phyloP scores from a whole-genome alignment of 768 basidiomycete genomes.

The Gloeostereum incarnatum region DNA sequence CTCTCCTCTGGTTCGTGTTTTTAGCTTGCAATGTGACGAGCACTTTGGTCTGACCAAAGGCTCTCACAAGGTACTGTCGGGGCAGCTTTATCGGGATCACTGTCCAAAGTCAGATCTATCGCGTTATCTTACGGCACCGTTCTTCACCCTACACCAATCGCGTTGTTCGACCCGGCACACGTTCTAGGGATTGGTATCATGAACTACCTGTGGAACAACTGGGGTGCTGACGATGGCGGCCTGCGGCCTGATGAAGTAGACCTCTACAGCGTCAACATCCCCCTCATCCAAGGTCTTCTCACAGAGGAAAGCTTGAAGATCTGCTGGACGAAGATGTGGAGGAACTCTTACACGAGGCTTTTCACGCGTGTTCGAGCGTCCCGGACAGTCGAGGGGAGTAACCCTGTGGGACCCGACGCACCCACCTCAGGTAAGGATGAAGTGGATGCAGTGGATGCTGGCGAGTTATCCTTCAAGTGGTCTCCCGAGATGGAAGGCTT shows the following conservation, averaged over 20 bases:
- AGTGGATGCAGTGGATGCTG: slow-evolving; percentile 12
- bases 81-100: slow-evolving; percentile 73
- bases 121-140: slow-evolving; percentile 87
- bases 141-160: slow-evolving; percentile 51
- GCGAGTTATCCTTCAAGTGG: slow-evolving; percentile 61
- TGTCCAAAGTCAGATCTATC: slow-evolving; percentile 66
- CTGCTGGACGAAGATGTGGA: slow-evolving; percentile 79
- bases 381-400: slow-evolving; percentile 10
- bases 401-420: slow-evolving; percentile 36
- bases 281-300: slow-evolving; percentile 61
- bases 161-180: slow-evolving; percentile 65
- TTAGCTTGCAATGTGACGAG: background rate
- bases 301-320: slow-evolving; percentile 53
- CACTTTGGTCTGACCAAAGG: no score
- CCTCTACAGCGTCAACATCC: slow-evolving; percentile 83
- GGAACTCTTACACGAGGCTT: slow-evolving; percentile 74
- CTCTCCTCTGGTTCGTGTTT: slow-evolving; percentile 85
- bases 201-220: slow-evolving; percentile 69
- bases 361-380: slow-evolving; percentile 44
- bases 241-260: slow-evolving; percentile 60
- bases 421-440: slow-evolving; percentile 12
- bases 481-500: slow-evolving; percentile 60
- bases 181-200: slow-evolving; percentile 58
- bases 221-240: slow-evolving; percentile 64
- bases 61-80: slow-evolving; percentile 91